These are phyloP conservation scores for Jatropha podagrica DNA, from an alignment of 441 rosid species.

Conservation along the genomic window DNA sequence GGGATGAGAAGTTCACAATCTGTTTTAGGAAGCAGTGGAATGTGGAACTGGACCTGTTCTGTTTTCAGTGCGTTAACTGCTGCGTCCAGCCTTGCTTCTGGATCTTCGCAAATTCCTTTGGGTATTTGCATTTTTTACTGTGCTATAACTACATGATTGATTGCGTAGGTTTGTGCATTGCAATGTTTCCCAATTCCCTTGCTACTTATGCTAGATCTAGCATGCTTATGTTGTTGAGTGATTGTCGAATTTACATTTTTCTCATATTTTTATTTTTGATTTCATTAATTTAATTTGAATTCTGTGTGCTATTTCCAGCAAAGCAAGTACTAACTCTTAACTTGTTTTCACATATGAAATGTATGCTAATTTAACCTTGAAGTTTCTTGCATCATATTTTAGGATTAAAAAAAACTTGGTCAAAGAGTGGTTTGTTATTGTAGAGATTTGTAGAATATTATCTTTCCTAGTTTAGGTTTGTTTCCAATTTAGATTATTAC, in stretches of 20 bases:
- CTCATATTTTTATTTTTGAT: conserved; percentile 1
- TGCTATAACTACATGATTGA: conserved; percentile 18
- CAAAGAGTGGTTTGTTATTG: not conserved
- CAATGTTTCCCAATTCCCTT: not conserved
- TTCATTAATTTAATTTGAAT: not conserved
- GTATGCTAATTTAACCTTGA: not conserved
- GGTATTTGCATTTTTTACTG: conserved; percentile 44
- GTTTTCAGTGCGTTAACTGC: conserved; percentile 97
- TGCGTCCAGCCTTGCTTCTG: conserved; percentile 99
- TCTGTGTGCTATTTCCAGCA: not conserved
- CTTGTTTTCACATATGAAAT: not conserved
- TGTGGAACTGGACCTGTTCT: conserved; percentile 99
- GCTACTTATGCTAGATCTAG: not conserved
- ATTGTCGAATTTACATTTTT: conserved; percentile 6
- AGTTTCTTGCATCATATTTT: not conserved
- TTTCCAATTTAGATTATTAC: no score
- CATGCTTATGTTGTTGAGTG: not conserved
- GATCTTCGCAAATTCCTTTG: conserved; percentile 79
- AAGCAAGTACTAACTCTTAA: not conserved
- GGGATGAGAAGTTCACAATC: conserved; percentile 89
- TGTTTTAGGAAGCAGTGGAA: conserved; percentile 87
- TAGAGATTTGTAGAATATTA: no score
- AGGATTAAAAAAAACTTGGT: not conserved
- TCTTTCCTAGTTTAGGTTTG: no score
- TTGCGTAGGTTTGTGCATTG: not conserved